These are phyloP conservation scores for Lasiodiplodia gonubiensis DNA, from an alignment of 2,329 filamentous ascomycete genomes.

Conservation along the genomic window DNA sequence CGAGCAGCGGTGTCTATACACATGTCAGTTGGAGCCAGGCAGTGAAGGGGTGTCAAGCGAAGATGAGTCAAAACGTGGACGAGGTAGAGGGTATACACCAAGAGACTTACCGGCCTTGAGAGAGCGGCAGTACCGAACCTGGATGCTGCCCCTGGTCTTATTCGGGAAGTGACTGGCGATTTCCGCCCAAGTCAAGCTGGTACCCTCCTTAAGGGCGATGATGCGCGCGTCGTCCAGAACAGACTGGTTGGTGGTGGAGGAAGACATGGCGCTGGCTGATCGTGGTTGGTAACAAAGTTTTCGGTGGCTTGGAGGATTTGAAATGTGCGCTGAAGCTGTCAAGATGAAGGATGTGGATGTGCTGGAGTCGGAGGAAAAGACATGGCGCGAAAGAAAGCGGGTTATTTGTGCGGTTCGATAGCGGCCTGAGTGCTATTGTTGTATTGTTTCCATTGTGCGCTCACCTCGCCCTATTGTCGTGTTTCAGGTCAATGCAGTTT, in stretches of 20 bases:
- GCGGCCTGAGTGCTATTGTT: background rate
- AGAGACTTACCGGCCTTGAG: background rate
- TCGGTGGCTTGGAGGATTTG: background rate
- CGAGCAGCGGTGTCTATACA: background rate
- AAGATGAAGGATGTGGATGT: background rate
- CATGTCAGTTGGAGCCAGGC: background rate
- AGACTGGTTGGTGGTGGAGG: background rate
- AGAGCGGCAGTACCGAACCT: conserved; percentile 11
- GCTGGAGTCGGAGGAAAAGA: background rate
- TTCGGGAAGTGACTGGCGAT: conserved; percentile 8
- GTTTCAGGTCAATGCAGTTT: background rate
- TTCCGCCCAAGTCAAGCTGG: background rate
- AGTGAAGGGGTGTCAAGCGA: background rate
- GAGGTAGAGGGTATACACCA: background rate
- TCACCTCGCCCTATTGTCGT: background rate
- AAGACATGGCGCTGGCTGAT: background rate
- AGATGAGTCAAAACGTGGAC: background rate
- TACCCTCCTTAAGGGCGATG: conserved; percentile 15
- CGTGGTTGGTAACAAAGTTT: background rate
- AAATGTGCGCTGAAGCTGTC: background rate
- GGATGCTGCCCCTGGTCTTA: conserved; percentile 17
- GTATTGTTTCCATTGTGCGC: background rate
- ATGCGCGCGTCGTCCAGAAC: conserved; percentile 11
- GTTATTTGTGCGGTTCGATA: background rate
- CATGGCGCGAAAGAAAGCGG: too few relatives aligned